Evolutionary conservation across 2,329 filamentous ascomycete species (phyloP), one percentile per base, ranked within the genome.

Genomic region (Xylaria sp.): DNA sequence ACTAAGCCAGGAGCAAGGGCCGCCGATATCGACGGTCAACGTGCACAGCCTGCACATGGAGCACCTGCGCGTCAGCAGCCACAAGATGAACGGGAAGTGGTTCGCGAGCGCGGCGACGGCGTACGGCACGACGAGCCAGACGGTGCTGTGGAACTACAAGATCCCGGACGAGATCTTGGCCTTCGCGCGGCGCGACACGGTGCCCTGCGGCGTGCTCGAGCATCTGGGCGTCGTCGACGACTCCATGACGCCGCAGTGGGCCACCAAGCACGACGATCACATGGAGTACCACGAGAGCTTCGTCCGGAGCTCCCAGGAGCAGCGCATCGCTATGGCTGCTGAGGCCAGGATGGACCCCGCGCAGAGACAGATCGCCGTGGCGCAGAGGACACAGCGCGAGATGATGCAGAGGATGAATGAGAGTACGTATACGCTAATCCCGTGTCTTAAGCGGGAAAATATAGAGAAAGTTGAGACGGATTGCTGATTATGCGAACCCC

Each of bases 141-240:
- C 87, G 0, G 81, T 88, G 10, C 80, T 90, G 2, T 90, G 88
- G 88, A 87, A 85, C 74, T 89, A 88, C 79, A 83, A 83, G 65
- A 88, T 89, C 56, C 86, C 87, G 0, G 81, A 85, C 23, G 81
- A 83, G 3, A 77, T 89, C 4, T 73, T 88, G 1, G 70, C 79
- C 0, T 87, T 90, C 66, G 78, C 86, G 2, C 81, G 84, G 9
- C 82, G 81, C 36, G 83, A 85, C 20, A 85, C 85, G 0, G 83
- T 90, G 0, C 87, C 88, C 0, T 89, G 87, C 73, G 88, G 88
- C 38, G 80, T 89, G 33, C 80, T 90, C 33, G 87, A 88, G n/a
- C 74, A 89, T 23, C 76, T 90, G 0, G 81, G 78, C 23, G 73
- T 87, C 3, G 82, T 87, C 4, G 81, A 84, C 59, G 82, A 85